phyloP scores from a whole-genome alignment of 2,329 filamentous ascomycete species.

The Furcasterigmium sp. region DNA sequence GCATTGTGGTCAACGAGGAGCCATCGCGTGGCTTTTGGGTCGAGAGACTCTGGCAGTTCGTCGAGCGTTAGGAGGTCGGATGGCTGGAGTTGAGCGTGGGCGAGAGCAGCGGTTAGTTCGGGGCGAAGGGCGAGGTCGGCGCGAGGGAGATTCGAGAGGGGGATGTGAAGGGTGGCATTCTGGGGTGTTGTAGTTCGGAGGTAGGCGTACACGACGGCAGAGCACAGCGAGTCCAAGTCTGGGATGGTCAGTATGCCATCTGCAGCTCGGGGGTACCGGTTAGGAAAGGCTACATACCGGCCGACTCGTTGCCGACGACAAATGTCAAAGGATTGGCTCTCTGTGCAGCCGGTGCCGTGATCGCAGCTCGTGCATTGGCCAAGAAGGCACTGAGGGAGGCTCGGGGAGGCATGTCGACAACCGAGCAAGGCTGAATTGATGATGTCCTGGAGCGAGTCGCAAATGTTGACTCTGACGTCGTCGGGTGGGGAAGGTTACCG shows the following conservation, averaged over 20 bases:
- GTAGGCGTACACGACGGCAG: constrained; percentile 69
- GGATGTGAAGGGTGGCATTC: constrained; percentile 56
- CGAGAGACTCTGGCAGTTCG: constrained; percentile 39
- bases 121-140: constrained; percentile 66
- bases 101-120: constrained; percentile 64
- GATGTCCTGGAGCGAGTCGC: background rate
- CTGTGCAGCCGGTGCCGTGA: constrained; percentile 38
- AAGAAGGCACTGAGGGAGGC: constrained; percentile 46
- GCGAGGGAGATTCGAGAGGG: constrained; percentile 65
- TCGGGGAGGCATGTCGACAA: constrained; percentile 21
- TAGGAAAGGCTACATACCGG: constrained; percentile 35
- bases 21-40: constrained; percentile 58
- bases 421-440: background rate
- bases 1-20: constrained; percentile 77
- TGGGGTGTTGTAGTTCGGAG: constrained; percentile 56
- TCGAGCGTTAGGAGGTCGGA: constrained; percentile 60
- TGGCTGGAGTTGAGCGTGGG: constrained; percentile 50
- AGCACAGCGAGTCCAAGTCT: constrained; percentile 80
- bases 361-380: constrained; percentile 38
- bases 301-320: constrained; percentile 64
- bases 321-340: constrained; percentile 48
- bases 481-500: background rate
- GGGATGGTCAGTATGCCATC: background rate
- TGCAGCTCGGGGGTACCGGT: background rate
- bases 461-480: background rate